Conservation (phyloP, 768 basidiomycete species). For the Collybiopsis confluens region DNA sequence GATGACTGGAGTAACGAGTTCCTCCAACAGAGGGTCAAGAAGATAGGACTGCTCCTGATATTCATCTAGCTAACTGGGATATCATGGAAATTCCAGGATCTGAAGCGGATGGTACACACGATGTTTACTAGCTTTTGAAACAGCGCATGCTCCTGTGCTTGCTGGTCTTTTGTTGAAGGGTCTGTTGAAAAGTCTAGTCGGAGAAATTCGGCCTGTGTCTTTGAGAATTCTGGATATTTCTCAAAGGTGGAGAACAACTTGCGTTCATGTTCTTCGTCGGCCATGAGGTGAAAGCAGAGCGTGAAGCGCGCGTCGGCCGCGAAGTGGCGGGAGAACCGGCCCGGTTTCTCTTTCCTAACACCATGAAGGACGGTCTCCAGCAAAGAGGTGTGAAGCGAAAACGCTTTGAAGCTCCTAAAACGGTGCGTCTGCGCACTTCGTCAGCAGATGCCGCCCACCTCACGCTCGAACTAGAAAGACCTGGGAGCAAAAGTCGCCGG, state of each 20-base stretch:
- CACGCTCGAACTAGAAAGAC: conserved; percentile 28
- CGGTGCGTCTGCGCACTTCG: conserved; percentile 22
- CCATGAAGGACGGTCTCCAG: conserved; percentile 3
- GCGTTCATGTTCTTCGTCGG: conserved; percentile 37
- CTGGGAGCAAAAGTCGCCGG: conserved; percentile 38
- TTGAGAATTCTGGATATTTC: conserved; percentile 54
- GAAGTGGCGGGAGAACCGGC: neutral
- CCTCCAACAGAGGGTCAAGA: conserved; percentile 84
- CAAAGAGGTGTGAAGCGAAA: conserved; percentile 39
- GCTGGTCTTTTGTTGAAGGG: conserved; percentile 36
- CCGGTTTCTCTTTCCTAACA: neutral
- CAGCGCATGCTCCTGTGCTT: conserved; percentile 33
- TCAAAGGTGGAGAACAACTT: conserved; percentile 56
- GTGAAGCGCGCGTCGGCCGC: neutral
- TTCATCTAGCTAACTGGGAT: conserved; percentile 58
- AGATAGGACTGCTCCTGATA: conserved; percentile 95
- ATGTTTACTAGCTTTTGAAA: conserved; percentile 43
- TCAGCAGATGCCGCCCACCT: neutral
- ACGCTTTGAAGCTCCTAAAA: conserved; percentile 27
- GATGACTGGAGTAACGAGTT: conserved; percentile 72
- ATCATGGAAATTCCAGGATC: conserved; percentile 4
- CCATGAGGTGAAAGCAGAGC: conserved; percentile 12
- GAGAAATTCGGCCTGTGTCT: conserved; percentile 48
- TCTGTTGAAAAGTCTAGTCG: conserved; percentile 38
- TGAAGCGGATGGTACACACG: conserved; percentile 34